Evolutionary conservation across 768 basidiomycete species (phyloP).

Genomic region (Mycena rebaudengoi): DNA sequence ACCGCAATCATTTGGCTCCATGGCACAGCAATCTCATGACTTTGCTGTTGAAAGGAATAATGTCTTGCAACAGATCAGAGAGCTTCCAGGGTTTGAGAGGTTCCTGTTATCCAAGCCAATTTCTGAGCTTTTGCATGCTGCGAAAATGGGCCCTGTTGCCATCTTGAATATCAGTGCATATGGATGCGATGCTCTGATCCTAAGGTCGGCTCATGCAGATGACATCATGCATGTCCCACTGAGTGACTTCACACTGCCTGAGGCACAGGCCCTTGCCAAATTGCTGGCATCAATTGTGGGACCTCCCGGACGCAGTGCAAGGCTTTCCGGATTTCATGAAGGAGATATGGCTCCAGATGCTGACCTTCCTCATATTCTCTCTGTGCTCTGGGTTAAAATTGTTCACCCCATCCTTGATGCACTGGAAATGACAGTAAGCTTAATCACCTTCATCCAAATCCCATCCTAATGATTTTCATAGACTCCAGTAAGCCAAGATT

Average conservation of each 20-base stretch:
- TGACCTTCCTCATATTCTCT: too few relatives aligned
- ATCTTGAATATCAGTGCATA: not conserved
- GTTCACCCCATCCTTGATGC: not conserved
- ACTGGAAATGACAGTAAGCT: not conserved
- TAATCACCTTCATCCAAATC: not conserved
- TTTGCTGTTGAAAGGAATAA: not conserved
- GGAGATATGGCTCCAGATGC: too few relatives aligned
- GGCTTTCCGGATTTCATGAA: too few relatives aligned
- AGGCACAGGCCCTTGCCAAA: not conserved
- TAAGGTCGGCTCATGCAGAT: too few relatives aligned
- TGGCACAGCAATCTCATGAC: not conserved
- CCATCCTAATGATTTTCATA: not conserved
- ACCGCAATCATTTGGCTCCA: not conserved
- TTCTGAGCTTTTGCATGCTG: too few relatives aligned
- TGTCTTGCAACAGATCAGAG: not conserved
- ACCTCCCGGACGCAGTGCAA: too few relatives aligned
- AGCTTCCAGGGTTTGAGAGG: not conserved
- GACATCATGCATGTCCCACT: not conserved
- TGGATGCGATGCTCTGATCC: too few relatives aligned
- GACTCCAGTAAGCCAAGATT: too few relatives aligned
- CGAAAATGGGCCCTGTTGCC: not conserved
- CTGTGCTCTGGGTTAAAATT: too few relatives aligned
- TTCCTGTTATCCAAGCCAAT: too few relatives aligned
- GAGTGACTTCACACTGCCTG: not conserved
- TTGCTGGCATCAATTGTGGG: too few relatives aligned